Base-by-base conservation (phyloP, 2,329 filamentous ascomycete species). In the Gnomoniopsis sp. region DNA sequence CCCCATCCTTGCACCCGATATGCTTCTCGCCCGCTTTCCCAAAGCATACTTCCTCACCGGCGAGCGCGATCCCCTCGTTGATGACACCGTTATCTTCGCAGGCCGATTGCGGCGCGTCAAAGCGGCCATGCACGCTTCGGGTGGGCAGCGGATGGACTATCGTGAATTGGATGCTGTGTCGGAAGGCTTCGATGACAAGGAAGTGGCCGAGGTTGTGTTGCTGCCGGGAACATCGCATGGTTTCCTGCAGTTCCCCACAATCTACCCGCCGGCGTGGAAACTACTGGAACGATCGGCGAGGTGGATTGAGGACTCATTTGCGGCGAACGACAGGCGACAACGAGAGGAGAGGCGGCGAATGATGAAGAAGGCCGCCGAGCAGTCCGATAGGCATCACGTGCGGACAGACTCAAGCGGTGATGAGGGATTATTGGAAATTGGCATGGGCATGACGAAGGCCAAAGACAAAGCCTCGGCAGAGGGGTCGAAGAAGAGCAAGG, bases 61-160 rank as follows among this genome's bases (percentile, higher is more conserved):
- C 52, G 95, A 99, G 75, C 88, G 93, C 33, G 95, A 99, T 70
- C 95, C 95, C 0, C 77, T 99, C 0, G 95, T 98, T 0, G 95
- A 99, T 69, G 95, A 99, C 71, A 99, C 95, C 0, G 91, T 97
- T 50, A 93, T 99, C 62, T 97, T 99, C 68, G 93, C 95, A 0
- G 95, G 93, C 0, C 80, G 93, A 0, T 74, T 99, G n/a, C 82
- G 92, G 7, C 86, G 93, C 62, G 91, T 92, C 2, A 96, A 88
- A 68, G 82, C 84, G 21, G 80, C 80, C 0, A 76, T 74, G 58
- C 71, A 77, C 51, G 73, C 79, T 10, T 76, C 62, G 74, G 80
- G 53, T 78, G 84, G 74, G 79, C 49, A 83, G 76, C n/a, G 77
- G 82, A 57, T 77, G 76, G 69, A 83, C 74, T 71, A 76, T 66